Percentiles rank a stretch among this genome's conserved stretches.
These are phyloP conservation scores for Malassezia obtusa DNA, from an alignment of 1,284 basidiomycete species.

Conservation along the genomic window DNA sequence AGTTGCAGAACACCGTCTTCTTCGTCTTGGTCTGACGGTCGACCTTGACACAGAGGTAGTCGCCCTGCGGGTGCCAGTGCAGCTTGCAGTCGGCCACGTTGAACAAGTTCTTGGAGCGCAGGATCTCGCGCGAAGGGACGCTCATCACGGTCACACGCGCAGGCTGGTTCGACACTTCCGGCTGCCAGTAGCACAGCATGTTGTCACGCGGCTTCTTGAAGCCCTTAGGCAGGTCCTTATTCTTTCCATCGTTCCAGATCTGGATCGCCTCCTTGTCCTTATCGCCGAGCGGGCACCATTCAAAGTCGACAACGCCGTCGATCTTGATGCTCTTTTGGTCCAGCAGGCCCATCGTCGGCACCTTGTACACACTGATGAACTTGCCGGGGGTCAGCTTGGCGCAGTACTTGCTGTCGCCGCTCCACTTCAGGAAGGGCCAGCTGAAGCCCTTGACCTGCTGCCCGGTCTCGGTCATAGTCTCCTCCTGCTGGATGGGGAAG, in stretches of 20 bases:
- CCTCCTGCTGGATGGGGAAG: slow-evolving; percentile 59
- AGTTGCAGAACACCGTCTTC: slow-evolving; percentile 96
- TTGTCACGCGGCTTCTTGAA: slow-evolving; percentile 62
- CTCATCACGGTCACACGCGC: slow-evolving; percentile 86
- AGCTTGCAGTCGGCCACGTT: slow-evolving; percentile 98
- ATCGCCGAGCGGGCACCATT: slow-evolving; percentile 93
- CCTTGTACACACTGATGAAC: slow-evolving; percentile 91
- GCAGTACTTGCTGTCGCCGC: slow-evolving; percentile 88
- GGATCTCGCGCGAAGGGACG: slow-evolving; percentile 72
- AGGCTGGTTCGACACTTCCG: slow-evolving; percentile 88
- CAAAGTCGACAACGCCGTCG: slow-evolving; percentile 95
- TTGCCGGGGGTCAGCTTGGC: slow-evolving; percentile 78
- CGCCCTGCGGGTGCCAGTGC: slow-evolving; percentile 97
- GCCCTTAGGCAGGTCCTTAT: slow-evolving; percentile 21
- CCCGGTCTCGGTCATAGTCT: slow-evolving; percentile 20
- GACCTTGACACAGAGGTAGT: slow-evolving; percentile 98
- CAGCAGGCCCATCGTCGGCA: slow-evolving; percentile 84
- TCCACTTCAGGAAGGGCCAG: slow-evolving; percentile 98
- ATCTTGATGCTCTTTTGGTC: slow-evolving; percentile 98
- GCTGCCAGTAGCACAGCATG: slow-evolving; percentile 94
- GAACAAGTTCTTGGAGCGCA: slow-evolving; percentile 95
- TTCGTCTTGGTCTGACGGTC: slow-evolving; percentile 99
- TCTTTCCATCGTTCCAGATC: slow-evolving; percentile 20
- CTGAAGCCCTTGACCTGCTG: slow-evolving; percentile 58
- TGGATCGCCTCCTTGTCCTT: slow-evolving; percentile 54